Percentiles rank a stretch among this genome's conserved stretches.
phyloP scores from a whole-genome alignment of 495 filamentous ascomycete species.

The Glonium stellatum region DNA sequence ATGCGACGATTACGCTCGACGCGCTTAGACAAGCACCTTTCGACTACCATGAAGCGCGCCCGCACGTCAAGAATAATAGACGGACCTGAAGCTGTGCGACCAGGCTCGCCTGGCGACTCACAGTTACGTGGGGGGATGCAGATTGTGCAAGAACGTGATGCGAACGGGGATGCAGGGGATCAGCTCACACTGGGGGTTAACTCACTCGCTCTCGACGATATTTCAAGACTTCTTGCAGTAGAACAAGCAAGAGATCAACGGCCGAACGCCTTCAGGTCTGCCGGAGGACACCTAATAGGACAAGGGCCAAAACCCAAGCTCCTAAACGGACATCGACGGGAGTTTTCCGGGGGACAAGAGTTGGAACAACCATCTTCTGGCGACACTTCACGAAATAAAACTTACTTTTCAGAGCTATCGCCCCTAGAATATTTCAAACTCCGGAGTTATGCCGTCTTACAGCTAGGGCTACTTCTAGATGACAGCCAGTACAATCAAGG shows the following conservation, averaged over 20 bases:
- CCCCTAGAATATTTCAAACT: conserved; percentile 97
- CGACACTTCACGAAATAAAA: conserved; percentile 54
- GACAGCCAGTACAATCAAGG: conserved; percentile 78
- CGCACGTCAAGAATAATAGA: conserved; percentile 89
- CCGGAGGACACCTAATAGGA: conserved; percentile 66
- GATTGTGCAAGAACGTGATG: conserved; percentile 82
- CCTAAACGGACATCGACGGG: conserved; percentile 70
- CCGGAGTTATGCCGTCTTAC: conserved; percentile 86
- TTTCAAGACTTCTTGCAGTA: conserved; percentile 92
- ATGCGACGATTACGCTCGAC: conserved; percentile 87
- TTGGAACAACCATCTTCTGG: conserved; percentile 38
- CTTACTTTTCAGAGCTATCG: conserved; percentile 93
- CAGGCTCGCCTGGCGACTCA: conserved; percentile 63
- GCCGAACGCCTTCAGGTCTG: conserved; percentile 72
- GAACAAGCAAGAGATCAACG: conserved; percentile 91
- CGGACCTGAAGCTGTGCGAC: conserved; percentile 72
- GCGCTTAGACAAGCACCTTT: conserved; percentile 85
- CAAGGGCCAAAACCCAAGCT: conserved; percentile 61
- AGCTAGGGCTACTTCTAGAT: conserved; percentile 89
- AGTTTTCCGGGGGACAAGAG: conserved; percentile 60
- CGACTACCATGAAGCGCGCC: conserved; percentile 82
- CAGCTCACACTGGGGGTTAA: conserved; percentile 84
- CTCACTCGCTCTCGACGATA: conserved; percentile 89
- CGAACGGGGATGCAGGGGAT: conserved; percentile 61
- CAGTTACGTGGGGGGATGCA: conserved; percentile 49